A percentile compares a stretch with the other conserved stretches of the same genome.
phyloP scores from a whole-genome alignment of 768 basidiomycete genomes.

The Lactifluus volemus region DNA sequence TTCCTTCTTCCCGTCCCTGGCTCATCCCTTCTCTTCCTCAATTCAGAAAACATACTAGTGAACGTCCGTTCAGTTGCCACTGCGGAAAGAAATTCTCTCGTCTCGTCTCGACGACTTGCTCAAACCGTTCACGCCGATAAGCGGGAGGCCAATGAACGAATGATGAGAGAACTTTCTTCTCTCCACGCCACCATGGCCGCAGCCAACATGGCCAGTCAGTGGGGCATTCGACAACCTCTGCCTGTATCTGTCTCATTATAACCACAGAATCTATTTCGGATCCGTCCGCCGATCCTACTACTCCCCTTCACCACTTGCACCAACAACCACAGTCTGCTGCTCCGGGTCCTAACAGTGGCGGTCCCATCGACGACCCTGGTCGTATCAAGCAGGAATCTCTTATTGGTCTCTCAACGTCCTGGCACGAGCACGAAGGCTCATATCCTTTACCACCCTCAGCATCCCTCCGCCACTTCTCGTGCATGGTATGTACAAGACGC shows the following conservation, averaged over 20 bases:
- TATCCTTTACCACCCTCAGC: conserved; percentile 24
- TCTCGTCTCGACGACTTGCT: conserved; percentile 91
- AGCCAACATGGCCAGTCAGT: conserved; percentile 32
- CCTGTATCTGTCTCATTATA: conserved; percentile 19
- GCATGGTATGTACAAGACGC: conserved; percentile 36
- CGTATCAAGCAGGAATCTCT: too few relatives aligned
- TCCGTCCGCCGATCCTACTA: conserved; percentile 14
- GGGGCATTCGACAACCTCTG: conserved; percentile 24
- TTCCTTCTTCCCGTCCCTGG: conserved; percentile 19
- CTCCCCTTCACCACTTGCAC: neutral
- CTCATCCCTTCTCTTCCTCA: conserved; percentile 18
- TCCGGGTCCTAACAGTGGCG: neutral
- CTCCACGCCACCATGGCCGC: conserved; percentile 77
- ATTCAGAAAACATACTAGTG: conserved; percentile 93
- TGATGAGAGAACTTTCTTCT: conserved; percentile 84
- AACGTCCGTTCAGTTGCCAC: conserved; percentile 93
- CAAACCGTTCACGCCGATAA: conserved; percentile 97
- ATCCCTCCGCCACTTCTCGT: conserved; percentile 21
- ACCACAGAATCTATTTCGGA: conserved; percentile 13
- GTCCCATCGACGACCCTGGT: too few relatives aligned
- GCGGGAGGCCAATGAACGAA: conserved; percentile 76
- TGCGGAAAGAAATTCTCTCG: conserved; percentile 94
- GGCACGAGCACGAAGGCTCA: too few relatives aligned
- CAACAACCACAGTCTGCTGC: conserved; percentile 13
- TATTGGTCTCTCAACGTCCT: too few relatives aligned